phyloP scores from a whole-genome alignment of 2,329 filamentous ascomycete species.

The Paramyrothecium roridum region DNA sequence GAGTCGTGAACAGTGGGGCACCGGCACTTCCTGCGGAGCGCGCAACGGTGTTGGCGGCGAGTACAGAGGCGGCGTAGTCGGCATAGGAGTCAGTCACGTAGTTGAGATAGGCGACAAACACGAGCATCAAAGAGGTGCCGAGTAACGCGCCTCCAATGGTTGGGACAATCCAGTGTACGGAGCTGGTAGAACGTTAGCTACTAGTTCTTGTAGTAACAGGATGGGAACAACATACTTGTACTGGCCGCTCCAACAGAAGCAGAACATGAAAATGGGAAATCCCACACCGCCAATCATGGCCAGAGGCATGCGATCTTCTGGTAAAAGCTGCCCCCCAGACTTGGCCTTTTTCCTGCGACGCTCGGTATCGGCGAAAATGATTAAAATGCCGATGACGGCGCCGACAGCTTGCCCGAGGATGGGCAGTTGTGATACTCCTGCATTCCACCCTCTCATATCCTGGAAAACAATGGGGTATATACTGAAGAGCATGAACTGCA shows the following conservation, averaged over 20 bases:
- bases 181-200: conserved; percentile 25
- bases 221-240: conserved; percentile 33
- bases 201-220: conserved; percentile 15
- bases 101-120: conserved; percentile 51
- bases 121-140: conserved; percentile 29
- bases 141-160: conserved; percentile 33
- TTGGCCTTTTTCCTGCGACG: conserved; percentile 32
- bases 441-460: conserved; percentile 41
- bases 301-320: conserved; percentile 41
- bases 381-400: conserved; percentile 36
- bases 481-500: conserved; percentile 48
- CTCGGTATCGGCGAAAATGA: conserved; percentile 37
- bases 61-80: conserved; percentile 58
- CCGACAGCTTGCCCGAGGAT: conserved; percentile 40
- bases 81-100: conserved; percentile 54
- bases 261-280: conserved; percentile 7
- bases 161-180: conserved; percentile 54
- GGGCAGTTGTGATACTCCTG: conserved; percentile 40
- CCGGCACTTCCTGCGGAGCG: conserved; percentile 55
- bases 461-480: conserved; percentile 48
- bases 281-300: conserved; percentile 5
- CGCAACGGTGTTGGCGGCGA: conserved; percentile 62
- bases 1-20: conserved; percentile 55
- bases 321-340: conserved; percentile 30
- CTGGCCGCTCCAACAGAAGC: conserved; percentile 48